Evolutionary conservation across 2,329 filamentous ascomycete genomes (phyloP), one percentile per base, ranked within the genome.

Genomic region (Thielaviopsis euricoi): DNA sequence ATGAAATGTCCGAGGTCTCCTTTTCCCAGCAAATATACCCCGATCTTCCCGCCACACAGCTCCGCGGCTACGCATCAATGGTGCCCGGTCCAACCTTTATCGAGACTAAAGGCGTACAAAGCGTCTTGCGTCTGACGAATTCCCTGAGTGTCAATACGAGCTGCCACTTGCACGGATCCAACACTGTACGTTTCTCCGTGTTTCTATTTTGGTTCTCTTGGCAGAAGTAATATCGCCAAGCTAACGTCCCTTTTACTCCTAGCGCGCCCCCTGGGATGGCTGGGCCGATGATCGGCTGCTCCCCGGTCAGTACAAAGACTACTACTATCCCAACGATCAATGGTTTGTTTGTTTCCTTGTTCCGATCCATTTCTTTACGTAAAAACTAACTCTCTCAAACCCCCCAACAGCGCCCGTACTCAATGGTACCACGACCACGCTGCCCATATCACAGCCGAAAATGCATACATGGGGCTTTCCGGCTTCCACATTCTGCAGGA

Each of bases 271-370:
- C 1, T 64, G 62, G 37, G 63, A 77, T 60, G 77, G 77, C 0
- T 80, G 76, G 76, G 77, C 77, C 1, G 71, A 73, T 52, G 79
- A 81, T 61, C 68, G 71, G n/a, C 75, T 75, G 0, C 53, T 66
- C 0, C 71, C 73, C 0, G 76, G 76, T 0, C 67, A 81, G 63
- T 80, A 75, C 67, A 81, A 82, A 65, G 80, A 82, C 61, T 81
- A 82, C 65, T 82, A 81, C 65, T 83, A 80, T 62, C 78, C 79
- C 10, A 82, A 82, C 64, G 68, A 65, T 15, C 74, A 81, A 64
- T 60, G 61, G 59, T 60, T 49, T 52, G 59, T 58, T 10, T 19
- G 12, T 50, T 33, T 19, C 10, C 46, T 49, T 49, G 9, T 13
- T 21, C 19, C 21, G n/a, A 21, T n/a, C 22, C 17, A 9, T 21